phyloP scores from a whole-genome alignment of 2,329 filamentous ascomycete genomes.

The Colletotrichum caudatum region DNA sequence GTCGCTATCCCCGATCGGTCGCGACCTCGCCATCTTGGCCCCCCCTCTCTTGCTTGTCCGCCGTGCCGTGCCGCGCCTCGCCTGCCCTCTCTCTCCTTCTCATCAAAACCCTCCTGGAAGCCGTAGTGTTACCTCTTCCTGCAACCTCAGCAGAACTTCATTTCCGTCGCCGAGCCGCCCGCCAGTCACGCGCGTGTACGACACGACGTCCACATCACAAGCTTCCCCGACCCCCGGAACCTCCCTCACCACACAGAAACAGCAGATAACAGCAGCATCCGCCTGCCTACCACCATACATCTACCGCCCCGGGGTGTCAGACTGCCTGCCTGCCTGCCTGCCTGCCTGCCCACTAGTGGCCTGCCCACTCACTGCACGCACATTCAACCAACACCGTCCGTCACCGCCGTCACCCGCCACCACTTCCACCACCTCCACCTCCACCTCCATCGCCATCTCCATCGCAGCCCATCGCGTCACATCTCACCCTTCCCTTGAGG shows the following conservation, averaged over 20 bases:
- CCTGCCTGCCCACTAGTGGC: too few species aligned
- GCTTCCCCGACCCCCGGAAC: constrained; percentile 35
- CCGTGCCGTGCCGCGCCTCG: background rate
- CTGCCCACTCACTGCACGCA: too few species aligned
- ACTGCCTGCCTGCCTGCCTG: background rate
- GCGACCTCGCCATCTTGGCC: constrained; percentile 10
- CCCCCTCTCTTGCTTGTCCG: constrained; percentile 7
- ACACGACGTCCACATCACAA: constrained; percentile 28
- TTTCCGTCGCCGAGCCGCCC: background rate
- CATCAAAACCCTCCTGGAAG: background rate
- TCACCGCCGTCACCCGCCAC: constrained; percentile 7
- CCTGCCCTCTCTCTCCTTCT: background rate
- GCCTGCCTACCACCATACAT: background rate
- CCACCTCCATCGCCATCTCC: too few species aligned
- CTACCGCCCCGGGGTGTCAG: constrained; percentile 8
- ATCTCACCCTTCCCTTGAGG: background rate
- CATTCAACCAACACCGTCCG: constrained; percentile 14
- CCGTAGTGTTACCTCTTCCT: background rate
- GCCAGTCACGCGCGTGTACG: background rate
- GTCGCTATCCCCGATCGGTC: constrained; percentile 3
- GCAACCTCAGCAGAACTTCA: constrained; percentile 3
- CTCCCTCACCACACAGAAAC: constrained; percentile 4
- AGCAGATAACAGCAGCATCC: constrained; percentile 3
- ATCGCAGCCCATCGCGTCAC: background rate
- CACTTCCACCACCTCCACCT: background rate